These are phyloP conservation scores for Trichophyton rubrum DNA, from an alignment of 2,329 filamentous ascomycete species.

Conservation along the genomic window DNA sequence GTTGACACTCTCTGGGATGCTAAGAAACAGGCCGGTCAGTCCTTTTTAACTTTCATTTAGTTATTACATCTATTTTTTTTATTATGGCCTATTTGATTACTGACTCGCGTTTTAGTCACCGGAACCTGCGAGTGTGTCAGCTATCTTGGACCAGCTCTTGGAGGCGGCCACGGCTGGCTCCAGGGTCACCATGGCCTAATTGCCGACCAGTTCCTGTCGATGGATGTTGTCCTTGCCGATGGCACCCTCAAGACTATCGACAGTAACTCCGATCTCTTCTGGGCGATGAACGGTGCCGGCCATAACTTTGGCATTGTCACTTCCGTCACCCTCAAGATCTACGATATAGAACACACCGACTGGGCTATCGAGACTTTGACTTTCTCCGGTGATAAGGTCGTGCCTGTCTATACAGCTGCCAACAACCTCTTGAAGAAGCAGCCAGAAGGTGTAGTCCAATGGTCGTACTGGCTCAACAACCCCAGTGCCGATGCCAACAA, in stretches of 20 bases:
- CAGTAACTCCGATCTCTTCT: slow-evolving; percentile 41
- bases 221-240: slow-evolving; percentile 42
- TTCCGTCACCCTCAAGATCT: slow-evolving; percentile 36
- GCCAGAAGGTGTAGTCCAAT: slow-evolving; percentile 37
- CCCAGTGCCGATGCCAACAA: slow-evolving; percentile 18
- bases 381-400: slow-evolving; percentile 40
- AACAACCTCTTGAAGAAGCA: slow-evolving; percentile 37
- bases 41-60: not conserved
- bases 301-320: slow-evolving; percentile 49
- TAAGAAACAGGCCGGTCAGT: slow-evolving; percentile 39
- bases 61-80: slow-evolving; percentile 3
- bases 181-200: slow-evolving; percentile 44
- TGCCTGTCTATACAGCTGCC: slow-evolving; percentile 35
- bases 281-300: slow-evolving; percentile 45
- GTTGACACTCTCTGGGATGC: slow-evolving; percentile 39
- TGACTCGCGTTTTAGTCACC: slow-evolving; percentile 24
- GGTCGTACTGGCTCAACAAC: slow-evolving; percentile 27
- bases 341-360: slow-evolving; percentile 25
- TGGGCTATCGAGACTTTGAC: slow-evolving; percentile 34
- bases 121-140: slow-evolving; percentile 43
- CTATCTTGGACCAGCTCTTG: slow-evolving; percentile 39
- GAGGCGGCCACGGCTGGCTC: slow-evolving; percentile 46
- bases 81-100: not conserved
- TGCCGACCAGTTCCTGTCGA: slow-evolving; percentile 41
- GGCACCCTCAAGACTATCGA: slow-evolving; percentile 33